phyloP scores from a whole-genome alignment of 768 basidiomycete species.

The Suillus ampliporus region DNA sequence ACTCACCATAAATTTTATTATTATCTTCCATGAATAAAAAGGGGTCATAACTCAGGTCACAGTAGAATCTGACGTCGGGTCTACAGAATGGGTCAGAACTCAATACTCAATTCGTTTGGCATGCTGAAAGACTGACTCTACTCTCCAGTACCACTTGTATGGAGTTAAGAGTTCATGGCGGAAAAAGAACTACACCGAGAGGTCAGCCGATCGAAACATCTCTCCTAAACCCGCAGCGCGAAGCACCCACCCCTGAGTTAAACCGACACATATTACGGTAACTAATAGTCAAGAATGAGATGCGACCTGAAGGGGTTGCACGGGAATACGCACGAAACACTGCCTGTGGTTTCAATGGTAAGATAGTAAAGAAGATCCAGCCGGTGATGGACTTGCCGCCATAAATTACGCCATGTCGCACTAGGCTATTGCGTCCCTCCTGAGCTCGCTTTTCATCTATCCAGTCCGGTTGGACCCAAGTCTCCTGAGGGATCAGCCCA shows the following conservation, averaged over 20 bases:
- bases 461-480: conserved; percentile 77
- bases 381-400: conserved; percentile 42
- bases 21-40: conserved; percentile 63
- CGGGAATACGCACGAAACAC: conserved; percentile 45
- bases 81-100: conserved; percentile 26
- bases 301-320: background rate
- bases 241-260: conserved; percentile 62
- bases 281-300: conserved; percentile 23
- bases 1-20: conserved; percentile 55
- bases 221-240: background rate
- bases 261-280: conserved; percentile 82
- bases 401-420: conserved; percentile 50
- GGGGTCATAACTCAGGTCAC: conserved; percentile 55
- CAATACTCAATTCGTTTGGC: background rate
- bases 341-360: conserved; percentile 35
- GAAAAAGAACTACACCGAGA: conserved; percentile 54
- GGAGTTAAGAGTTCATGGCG: conserved; percentile 54
- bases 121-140: conserved; percentile 47
- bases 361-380: conserved; percentile 1
- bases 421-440: conserved; percentile 57
- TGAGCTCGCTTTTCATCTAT: conserved; percentile 71
- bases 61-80: conserved; percentile 59
- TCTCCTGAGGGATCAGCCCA: conserved; percentile 61
- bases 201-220: conserved; percentile 12
- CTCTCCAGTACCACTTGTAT: conserved; percentile 69